Conservation (phyloP, 1,284 basidiomycete species). For the Apiotrichum brassicae region DNA sequence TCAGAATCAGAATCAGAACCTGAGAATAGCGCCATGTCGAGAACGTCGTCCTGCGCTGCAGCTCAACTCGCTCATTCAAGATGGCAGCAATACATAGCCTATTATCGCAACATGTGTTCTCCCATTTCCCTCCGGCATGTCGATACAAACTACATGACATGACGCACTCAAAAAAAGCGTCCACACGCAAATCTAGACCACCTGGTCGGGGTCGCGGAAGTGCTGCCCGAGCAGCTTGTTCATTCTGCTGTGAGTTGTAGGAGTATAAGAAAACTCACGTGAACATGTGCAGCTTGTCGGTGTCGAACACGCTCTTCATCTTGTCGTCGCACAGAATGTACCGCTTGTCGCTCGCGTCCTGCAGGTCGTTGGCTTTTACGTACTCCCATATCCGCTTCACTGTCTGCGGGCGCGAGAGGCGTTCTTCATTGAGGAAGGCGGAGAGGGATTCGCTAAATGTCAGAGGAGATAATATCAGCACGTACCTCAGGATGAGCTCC, state of each 20-base stretch:
- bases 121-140: no score
- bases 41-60: no score
- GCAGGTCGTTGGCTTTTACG: slow-evolving; percentile 50
- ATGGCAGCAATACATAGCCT: no score
- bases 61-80: no score
- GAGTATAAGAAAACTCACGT: slow-evolving; percentile 35
- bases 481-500: slow-evolving; percentile 44
- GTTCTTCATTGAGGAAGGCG: slow-evolving; percentile 29
- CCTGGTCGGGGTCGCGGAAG: slow-evolving; percentile 38
- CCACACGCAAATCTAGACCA: slow-evolving; percentile 17
- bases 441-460: slow-evolving; percentile 41
- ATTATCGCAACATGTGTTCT: no score
- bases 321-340: slow-evolving; percentile 51
- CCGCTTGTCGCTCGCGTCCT: slow-evolving; percentile 50
- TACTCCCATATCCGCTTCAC: slow-evolving; percentile 54
- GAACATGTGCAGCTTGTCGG: slow-evolving; percentile 49
- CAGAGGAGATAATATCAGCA: no score
- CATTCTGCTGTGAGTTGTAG: slow-evolving; percentile 32
- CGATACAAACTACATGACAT: no score
- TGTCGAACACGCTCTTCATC: slow-evolving; percentile 48
- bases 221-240: slow-evolving; percentile 43
- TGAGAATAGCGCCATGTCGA: no score
- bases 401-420: slow-evolving; percentile 48
- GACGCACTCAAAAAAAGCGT: no score
- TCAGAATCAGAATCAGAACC: no score